A percentile compares a stretch with the other conserved stretches of the same genome.
Conservation (phyloP, 2,329 filamentous ascomycete genomes). For the Thielaviopsis punctulata region DNA sequence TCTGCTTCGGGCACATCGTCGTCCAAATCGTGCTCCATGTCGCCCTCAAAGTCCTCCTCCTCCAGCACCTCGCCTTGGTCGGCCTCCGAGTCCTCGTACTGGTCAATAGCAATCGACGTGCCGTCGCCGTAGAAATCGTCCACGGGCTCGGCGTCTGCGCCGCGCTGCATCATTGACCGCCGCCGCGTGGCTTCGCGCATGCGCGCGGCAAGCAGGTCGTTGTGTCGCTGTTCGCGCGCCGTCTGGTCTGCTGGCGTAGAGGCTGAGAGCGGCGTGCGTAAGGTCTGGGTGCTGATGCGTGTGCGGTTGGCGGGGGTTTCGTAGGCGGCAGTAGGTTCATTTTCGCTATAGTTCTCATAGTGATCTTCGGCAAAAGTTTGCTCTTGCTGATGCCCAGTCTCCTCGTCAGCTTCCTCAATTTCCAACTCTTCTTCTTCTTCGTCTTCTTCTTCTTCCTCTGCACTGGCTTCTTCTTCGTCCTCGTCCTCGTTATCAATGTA, state of each 20-base stretch:
- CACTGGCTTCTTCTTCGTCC: slow-evolving; percentile 19
- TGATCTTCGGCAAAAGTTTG: slow-evolving; percentile 16
- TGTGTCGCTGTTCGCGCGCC: slow-evolving; percentile 27
- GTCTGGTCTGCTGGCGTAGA: slow-evolving; percentile 18
- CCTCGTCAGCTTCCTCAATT: slow-evolving; percentile 24
- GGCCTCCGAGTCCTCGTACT: slow-evolving; percentile 2
- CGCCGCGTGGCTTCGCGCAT: slow-evolving; percentile 46
- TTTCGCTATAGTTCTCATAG: slow-evolving; percentile 22
- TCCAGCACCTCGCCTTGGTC: slow-evolving; percentile 37
- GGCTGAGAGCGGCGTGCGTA: slow-evolving; percentile 14
- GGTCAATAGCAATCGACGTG: slow-evolving; percentile 22
- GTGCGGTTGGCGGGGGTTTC: not conserved
- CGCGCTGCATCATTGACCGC: slow-evolving; percentile 18
- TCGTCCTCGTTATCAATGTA: slow-evolving; percentile 26
- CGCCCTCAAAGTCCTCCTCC: slow-evolving; percentile 37
- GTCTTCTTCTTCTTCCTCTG: slow-evolving; percentile 22
- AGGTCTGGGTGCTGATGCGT: slow-evolving; percentile 13
- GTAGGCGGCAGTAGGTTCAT: slow-evolving; percentile 18
- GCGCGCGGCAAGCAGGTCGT: slow-evolving; percentile 30
- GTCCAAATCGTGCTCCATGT: slow-evolving; percentile 52
- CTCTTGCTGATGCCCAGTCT: slow-evolving; percentile 17
- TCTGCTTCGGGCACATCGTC: slow-evolving; percentile 52
- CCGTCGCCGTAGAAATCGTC: slow-evolving; percentile 31
- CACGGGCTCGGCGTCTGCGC: slow-evolving; percentile 27
- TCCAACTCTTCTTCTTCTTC: slow-evolving; percentile 25